Percentiles rank a stretch among this genome's conserved stretches.
Conservation (phyloP, 257 asterid species). For the Solanum phureja region DNA sequence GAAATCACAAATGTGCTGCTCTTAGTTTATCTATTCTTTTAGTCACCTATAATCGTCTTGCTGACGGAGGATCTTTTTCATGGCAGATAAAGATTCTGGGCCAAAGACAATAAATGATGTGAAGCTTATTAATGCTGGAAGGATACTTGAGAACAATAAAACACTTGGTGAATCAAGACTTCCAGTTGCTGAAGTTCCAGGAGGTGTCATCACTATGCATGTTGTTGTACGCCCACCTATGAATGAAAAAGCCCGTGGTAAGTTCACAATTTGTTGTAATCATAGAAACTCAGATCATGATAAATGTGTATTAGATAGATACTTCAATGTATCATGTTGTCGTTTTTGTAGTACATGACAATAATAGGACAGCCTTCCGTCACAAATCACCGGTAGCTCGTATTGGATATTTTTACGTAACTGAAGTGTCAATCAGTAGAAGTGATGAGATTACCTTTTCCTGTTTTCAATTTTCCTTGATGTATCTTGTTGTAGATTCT, state of each 20-base stretch:
- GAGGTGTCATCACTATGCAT: slow-evolving; percentile 82
- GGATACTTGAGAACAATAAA: slow-evolving; percentile 71
- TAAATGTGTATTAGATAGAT: neutral
- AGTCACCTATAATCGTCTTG: neutral
- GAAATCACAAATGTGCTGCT: neutral
- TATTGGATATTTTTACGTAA: neutral
- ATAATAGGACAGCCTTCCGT: neutral
- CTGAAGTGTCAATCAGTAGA: neutral
- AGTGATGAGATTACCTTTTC: neutral
- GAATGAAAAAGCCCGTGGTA: slow-evolving; percentile 63
- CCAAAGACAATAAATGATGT: slow-evolving; percentile 65
- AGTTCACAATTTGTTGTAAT: neutral
- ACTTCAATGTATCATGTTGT: neutral
- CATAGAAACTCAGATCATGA: neutral
- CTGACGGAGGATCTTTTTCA: neutral
- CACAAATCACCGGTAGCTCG: neutral
- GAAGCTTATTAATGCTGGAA: slow-evolving; percentile 83
- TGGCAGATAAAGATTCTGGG: slow-evolving; percentile 65
- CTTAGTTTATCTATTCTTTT: neutral
- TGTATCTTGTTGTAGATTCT: neutral
- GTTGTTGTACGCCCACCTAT: slow-evolving; percentile 75
- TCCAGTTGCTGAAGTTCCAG: slow-evolving; percentile 79
- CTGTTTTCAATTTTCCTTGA: neutral
- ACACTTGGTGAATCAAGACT: slow-evolving; percentile 70
- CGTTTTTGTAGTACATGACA: neutral